Percentiles rank a stretch among this genome's conserved stretches.
Conservation (phyloP, 148 eudicot genomes). For the Salicornia ramosissima region DNA sequence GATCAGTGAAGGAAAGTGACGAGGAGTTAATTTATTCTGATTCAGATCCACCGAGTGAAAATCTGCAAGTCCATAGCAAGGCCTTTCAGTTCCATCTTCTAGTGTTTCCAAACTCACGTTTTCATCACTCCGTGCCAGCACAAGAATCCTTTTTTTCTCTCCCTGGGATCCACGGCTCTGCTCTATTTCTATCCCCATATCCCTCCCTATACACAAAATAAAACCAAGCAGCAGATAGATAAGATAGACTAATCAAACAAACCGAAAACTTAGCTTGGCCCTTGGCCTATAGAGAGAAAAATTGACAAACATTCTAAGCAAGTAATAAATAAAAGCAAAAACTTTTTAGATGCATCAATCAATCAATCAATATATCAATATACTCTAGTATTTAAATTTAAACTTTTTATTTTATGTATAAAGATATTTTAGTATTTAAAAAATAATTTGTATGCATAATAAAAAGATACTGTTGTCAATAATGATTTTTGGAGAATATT, state of each 20-base stretch:
- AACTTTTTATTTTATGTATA: too few species aligned
- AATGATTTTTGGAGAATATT: too few species aligned
- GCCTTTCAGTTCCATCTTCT: neutral
- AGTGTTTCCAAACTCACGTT: neutral
- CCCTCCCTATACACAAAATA: too few species aligned
- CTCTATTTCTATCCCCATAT: conserved; percentile 1
- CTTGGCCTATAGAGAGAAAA: neutral
- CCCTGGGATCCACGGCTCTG: neutral
- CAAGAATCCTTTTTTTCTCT: neutral
- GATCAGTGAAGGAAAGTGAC: too few species aligned
- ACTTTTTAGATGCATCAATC: too few species aligned
- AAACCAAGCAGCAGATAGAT: neutral
- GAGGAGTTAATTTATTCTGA: neutral
- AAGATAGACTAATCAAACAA: conserved; percentile 3
- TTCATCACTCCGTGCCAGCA: neutral
- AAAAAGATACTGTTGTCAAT: too few species aligned
- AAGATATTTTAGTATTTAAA: too few species aligned
- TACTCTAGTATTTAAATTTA: too few species aligned
- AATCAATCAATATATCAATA: too few species aligned
- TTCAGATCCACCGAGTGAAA: conserved; percentile 8
- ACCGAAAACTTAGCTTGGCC: neutral
- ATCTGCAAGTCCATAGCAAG: neutral
- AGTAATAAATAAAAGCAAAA: neutral
- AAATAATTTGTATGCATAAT: too few species aligned
- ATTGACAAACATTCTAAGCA: neutral